Percentiles rank a stretch among this genome's conserved stretches.
Evolutionary conservation across 805 yeast species (phyloP).

Genomic region (Suhomyces sp.): DNA sequence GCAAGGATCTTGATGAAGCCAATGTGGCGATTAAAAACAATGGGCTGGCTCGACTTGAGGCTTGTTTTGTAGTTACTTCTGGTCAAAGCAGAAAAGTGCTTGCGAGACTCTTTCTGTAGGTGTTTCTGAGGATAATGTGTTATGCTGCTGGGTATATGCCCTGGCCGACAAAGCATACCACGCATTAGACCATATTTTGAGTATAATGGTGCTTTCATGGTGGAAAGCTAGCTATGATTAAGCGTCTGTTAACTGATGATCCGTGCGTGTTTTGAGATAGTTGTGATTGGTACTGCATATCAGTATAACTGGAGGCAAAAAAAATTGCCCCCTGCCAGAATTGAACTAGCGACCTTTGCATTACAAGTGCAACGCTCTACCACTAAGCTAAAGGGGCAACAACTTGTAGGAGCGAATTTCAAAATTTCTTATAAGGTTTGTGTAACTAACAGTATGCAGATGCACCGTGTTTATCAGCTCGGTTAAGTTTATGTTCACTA

Average conservation of each 20-base stretch:
- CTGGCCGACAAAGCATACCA: not conserved
- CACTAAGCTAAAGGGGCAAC: slow-evolving; percentile 96
- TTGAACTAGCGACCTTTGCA: slow-evolving; percentile 54
- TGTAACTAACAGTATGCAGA: not conserved
- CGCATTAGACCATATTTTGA: not conserved
- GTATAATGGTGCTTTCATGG: not conserved
- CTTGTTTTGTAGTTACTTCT: not conserved
- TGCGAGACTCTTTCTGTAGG: not conserved
- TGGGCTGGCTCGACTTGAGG: not conserved
- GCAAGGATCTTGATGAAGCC: slow-evolving; percentile 49
- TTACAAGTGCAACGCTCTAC: slow-evolving; percentile 99
- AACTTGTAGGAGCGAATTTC: not conserved
- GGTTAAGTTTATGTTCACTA: no score
- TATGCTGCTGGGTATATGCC: not conserved
- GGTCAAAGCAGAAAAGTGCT: not conserved
- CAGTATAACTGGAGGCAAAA: not conserved
- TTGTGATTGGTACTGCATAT: slow-evolving; percentile 1
- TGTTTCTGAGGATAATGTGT: not conserved
- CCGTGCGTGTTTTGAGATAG: not conserved
- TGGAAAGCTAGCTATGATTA: not conserved
- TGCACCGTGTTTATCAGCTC: no score
- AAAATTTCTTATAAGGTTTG: not conserved
- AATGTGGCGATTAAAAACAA: slow-evolving; percentile 21
- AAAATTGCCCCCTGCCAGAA: slow-evolving; percentile 34
- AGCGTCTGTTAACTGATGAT: not conserved